Evolutionary conservation across 139 green algal species (phyloP).

Genomic region (Gonium pectorale): DNA sequence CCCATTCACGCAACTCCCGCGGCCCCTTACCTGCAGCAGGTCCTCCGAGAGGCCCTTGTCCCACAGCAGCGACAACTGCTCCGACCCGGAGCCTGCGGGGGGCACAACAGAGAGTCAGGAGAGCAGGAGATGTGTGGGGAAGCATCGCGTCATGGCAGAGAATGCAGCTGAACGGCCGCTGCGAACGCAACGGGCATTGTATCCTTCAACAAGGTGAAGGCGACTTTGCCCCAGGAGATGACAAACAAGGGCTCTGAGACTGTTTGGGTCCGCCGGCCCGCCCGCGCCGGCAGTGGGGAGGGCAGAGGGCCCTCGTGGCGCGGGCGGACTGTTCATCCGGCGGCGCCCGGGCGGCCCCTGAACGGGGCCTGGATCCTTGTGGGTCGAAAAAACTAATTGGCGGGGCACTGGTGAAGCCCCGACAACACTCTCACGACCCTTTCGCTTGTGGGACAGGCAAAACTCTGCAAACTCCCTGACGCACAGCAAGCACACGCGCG

Average conservation of each 20-base stretch:
- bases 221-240: too few species aligned
- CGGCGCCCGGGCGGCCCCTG: conserved; percentile 14
- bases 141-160: too few species aligned
- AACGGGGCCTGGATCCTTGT: conserved; percentile 43
- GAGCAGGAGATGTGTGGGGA: too few species aligned
- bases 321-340: background rate
- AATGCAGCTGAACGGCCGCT: too few species aligned
- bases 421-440: conserved; percentile 45
- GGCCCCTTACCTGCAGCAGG: conserved; percentile 3
- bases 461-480: too few species aligned
- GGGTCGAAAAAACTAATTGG: conserved; percentile 37
- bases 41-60: background rate
- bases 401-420: conserved; percentile 25
- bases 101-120: background rate
- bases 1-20: background rate
- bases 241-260: background rate
- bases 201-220: too few species aligned
- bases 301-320: background rate
- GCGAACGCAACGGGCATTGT: too few species aligned
- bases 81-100: conserved; percentile 8
- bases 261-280: background rate
- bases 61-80: conserved; percentile 35
- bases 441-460: too few species aligned
- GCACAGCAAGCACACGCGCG: too few species aligned
- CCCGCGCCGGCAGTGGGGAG: background rate